Evolutionary conservation across 305 asterid species (phyloP), one percentile per base, ranked within the genome.

Genomic region (Salvia sclarea): DNA sequence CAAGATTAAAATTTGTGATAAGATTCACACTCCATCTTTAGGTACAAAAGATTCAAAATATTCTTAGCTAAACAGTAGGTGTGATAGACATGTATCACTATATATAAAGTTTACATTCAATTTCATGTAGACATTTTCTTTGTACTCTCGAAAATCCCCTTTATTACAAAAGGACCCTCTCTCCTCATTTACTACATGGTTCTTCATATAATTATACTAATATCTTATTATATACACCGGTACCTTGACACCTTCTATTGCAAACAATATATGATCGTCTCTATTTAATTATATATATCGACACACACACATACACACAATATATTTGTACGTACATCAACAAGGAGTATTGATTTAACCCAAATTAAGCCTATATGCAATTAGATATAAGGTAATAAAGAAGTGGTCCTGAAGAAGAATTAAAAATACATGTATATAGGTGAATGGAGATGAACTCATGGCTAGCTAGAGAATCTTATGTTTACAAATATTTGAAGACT

Each of bases 11-110:
- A 50, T 22, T 60, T 67, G 50, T 52, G 79, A 69, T 75, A 75
- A 75, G 76, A 70, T 75, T 70, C 65, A 75, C 72, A 59, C 66
- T 69, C 61, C 78, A 75, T 57, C 72, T 75, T 44, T 57, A 14
- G 35, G 66, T 68, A 62, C 74, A 60, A 66, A 50, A 53, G 31
- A 24, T 52, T 30, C 59, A 62, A 44, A 33, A 24, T 65, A 5
- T 77, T 74, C 57, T 57, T 45, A 30, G 0, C 60, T 30, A 17
- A 45, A 69, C 66, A 69, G 68, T 66, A 44, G 8, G 13, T 22
- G 3, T 38, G 41, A 50, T 33, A 16, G 73, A 13, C 20, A 58
- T 58, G 13, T 41, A 6, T 44, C 66, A 41, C 35, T 33, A 22
- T 47, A 18, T 57, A 8, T 24, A 50, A 38, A 12, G 38, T 13